Conservation (phyloP, 2,329 filamentous ascomycete species). For the Ceratocystis harringtonii region DNA sequence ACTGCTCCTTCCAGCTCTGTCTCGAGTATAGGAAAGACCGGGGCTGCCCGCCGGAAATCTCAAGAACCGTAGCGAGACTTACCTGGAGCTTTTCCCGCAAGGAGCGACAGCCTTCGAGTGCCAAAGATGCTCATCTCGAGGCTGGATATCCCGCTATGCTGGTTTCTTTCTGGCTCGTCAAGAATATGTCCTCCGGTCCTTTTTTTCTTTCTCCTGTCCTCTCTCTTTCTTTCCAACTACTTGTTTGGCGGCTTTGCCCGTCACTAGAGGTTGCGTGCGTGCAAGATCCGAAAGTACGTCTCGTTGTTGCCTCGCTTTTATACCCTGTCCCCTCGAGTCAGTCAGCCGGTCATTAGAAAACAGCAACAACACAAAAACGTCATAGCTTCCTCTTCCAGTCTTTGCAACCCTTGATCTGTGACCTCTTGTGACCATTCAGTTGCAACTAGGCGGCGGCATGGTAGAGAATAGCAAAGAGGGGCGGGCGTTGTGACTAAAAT, state of each 20-base stretch:
- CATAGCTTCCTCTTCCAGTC: background rate
- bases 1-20: background rate
- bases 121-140: background rate
- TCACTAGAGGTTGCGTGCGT: no score
- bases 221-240: background rate
- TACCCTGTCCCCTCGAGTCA: background rate
- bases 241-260: background rate
- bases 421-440: background rate
- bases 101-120: background rate
- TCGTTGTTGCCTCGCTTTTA: background rate
- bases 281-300: background rate
- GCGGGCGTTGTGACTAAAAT: no score
- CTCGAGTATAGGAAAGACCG: background rate
- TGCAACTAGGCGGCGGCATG: no score
- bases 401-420: background rate
- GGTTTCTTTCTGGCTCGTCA: background rate
- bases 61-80: background rate
- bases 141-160: background rate
- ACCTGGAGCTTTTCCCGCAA: conserved; percentile 1
- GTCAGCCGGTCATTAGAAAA: background rate
- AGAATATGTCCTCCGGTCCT: background rate
- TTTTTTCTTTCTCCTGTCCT: background rate
- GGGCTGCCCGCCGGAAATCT: background rate
- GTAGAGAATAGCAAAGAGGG: no score
- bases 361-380: background rate